Evolutionary conservation across 331 rosid species (phyloP), one percentile per base, ranked within the genome.

Genomic region (Rhamnella rubrinervis): DNA sequence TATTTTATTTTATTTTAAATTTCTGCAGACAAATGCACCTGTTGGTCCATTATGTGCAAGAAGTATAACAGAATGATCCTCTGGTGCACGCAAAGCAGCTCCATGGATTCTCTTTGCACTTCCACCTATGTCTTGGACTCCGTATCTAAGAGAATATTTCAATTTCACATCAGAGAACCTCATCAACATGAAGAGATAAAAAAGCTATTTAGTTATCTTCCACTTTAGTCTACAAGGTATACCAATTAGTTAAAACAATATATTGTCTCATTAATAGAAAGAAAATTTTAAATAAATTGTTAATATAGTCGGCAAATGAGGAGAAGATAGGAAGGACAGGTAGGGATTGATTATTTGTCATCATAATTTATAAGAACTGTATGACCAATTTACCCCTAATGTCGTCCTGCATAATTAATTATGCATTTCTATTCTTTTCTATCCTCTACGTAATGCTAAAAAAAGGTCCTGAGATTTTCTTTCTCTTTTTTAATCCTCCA

Each of bases 41-140:
- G 85, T 81, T 21, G 97, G 98, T 60, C 96, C 98, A 82, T 93
- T 91, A 76, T 93, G 98, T 70, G 96, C 97, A 68, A 93, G 97
- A 78, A 91, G 56, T 71, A 93, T 64, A 62, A 85, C 85, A 50
- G 83, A 76, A 81, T 93, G 88, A 79, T 80, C 91, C 71, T 85
- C 85, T 1, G 96, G 95, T 38, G 85, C 60, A 28, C 85, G 85
- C 65, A 83, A 70, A 73, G 95, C 89, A 71, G 89, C 95, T 75
- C 87, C 78, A 61, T 80, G 82, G 72, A 91, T 89, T 84, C 82
- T 91, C 72, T 78, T 85, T 52, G 95, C 95, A 80, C 98, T 91
- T 75, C 59, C 84, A 46, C 87, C 85, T 86, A 87, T 87, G 82
- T 84, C 87, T 75, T 83, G 79, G 35, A 93, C 80, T 71, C 97